phyloP scores from a whole-genome alignment of 495 filamentous ascomycete species.

The Penicillium malachiteum region DNA sequence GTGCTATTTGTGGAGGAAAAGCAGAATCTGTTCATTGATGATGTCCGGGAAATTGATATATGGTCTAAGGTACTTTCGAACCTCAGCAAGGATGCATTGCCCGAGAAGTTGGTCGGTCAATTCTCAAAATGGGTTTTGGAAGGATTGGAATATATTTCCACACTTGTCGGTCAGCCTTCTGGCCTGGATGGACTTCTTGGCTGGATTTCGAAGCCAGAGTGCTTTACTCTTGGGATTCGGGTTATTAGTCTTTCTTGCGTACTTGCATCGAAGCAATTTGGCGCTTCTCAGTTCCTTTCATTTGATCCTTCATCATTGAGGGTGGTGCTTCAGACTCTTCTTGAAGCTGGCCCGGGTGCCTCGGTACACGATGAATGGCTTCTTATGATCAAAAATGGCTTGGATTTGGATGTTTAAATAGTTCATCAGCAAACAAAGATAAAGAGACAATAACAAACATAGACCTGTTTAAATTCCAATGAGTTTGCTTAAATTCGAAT shows the following conservation, averaged over 20 bases:
- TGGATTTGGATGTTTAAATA: constrained; percentile 7
- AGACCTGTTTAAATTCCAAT: neutral
- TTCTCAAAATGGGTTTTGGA: constrained; percentile 55
- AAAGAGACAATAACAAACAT: neutral
- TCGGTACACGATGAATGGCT: constrained; percentile 40
- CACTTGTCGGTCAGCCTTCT: constrained; percentile 22
- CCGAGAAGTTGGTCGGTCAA: constrained; percentile 22
- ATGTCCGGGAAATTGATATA: constrained; percentile 62
- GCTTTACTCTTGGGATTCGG: constrained; percentile 65
- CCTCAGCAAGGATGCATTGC: constrained; percentile 25
- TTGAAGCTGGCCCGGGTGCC: constrained; percentile 20
- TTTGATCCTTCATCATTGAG: constrained; percentile 15
- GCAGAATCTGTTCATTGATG: constrained; percentile 86
- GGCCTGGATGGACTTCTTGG: constrained; percentile 64
- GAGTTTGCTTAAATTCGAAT: neutral
- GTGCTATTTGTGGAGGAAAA: constrained; percentile 84
- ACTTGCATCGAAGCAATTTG: constrained; percentile 30
- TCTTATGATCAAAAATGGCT: constrained; percentile 26
- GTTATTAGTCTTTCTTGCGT: constrained; percentile 45
- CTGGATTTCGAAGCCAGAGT: constrained; percentile 70
- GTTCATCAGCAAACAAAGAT: neutral
- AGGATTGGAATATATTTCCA: constrained; percentile 51
- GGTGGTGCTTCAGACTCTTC: constrained; percentile 21
- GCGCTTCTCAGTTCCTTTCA: too few species aligned
- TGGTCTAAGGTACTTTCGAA: constrained; percentile 57